These are phyloP conservation scores for Neurospora cerealis DNA, from an alignment of 495 filamentous ascomycete genomes.

Conservation along the genomic window DNA sequence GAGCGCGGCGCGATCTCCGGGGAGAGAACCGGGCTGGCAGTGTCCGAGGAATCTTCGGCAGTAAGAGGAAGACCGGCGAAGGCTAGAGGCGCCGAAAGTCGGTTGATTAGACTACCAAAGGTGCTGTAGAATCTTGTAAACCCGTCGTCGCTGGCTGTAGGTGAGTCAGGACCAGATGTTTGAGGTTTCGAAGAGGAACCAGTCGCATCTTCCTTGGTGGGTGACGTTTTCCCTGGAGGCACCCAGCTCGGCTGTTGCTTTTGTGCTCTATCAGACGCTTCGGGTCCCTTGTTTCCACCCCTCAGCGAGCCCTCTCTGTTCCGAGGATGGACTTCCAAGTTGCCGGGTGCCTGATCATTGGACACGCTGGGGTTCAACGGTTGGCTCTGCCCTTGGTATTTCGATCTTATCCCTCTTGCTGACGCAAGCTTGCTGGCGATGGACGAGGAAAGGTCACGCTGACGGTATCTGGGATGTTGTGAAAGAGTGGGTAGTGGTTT, in stretches of 20 bases:
- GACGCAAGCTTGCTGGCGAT: conserved; percentile 88
- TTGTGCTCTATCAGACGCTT: conserved; percentile 21
- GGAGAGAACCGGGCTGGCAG: conserved; percentile 15
- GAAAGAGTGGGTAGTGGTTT: conserved; percentile 38
- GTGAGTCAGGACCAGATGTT: not conserved
- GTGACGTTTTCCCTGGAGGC: conserved; percentile 21
- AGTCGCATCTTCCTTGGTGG: conserved; percentile 16
- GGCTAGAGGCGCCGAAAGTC: conserved; percentile 77
- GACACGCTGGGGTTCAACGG: conserved; percentile 60
- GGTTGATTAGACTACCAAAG: conserved; percentile 72
- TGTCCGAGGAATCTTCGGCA: conserved; percentile 36
- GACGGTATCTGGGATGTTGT: conserved; percentile 40
- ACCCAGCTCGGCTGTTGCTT: conserved; percentile 31
- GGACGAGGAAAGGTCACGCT: conserved; percentile 65
- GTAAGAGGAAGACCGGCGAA: conserved; percentile 82
- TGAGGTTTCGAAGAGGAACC: conserved; percentile 14
- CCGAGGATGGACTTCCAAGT: conserved; percentile 48
- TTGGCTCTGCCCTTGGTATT: conserved; percentile 43
- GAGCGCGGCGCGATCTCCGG: conserved; percentile 13
- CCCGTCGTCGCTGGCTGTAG: conserved; percentile 51
- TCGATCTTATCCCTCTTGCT: conserved; percentile 73
- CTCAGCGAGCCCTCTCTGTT: conserved; percentile 28
- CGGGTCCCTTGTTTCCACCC: conserved; percentile 29
- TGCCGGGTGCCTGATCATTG: conserved; percentile 65
- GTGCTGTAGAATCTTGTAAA: conserved; percentile 87